Conservation (phyloP, 2,329 filamentous ascomycete genomes). For the Plenodomus lindquistii region DNA sequence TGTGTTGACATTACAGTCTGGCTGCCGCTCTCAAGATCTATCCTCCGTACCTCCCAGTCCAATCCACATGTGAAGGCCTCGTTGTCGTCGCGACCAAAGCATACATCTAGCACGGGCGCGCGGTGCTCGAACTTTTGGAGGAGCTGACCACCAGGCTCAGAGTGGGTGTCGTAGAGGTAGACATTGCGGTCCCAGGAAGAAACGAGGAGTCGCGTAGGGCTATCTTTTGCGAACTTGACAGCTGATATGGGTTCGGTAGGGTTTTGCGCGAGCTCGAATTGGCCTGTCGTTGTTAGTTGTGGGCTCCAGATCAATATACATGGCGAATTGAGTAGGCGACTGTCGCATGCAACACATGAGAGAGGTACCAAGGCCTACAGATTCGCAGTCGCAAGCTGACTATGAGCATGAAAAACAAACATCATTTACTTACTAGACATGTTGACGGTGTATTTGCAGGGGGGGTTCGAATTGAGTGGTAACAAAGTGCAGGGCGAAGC, state of each 20-base stretch:
- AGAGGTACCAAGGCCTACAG: not conserved
- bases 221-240: conserved; percentile 78
- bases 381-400: not conserved
- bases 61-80: conserved; percentile 86
- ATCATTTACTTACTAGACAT: conserved; percentile 32
- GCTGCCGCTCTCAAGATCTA: conserved; percentile 73
- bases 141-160: conserved; percentile 63
- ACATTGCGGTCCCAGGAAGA: conserved; percentile 93
- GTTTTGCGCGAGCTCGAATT: conserved; percentile 81
- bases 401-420: not conserved
- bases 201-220: conserved; percentile 78
- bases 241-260: conserved; percentile 87
- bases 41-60: conserved; percentile 82
- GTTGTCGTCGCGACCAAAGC: conserved; percentile 80
- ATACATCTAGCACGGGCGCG: conserved; percentile 86
- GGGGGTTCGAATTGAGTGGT: not conserved
- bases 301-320: not conserved
- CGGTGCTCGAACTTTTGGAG: conserved; percentile 76
- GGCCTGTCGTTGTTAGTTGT: conserved; percentile 41
- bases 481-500: conserved; percentile 15
- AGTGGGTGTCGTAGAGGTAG: conserved; percentile 81
- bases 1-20: conserved; percentile 80
- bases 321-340: not conserved
- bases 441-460: conserved; percentile 12
- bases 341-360: not conserved